A percentile compares a stretch with the other conserved stretches of the same genome.
phyloP scores from a whole-genome alignment of 768 basidiomycete species.

The Tricholoma sp. region DNA sequence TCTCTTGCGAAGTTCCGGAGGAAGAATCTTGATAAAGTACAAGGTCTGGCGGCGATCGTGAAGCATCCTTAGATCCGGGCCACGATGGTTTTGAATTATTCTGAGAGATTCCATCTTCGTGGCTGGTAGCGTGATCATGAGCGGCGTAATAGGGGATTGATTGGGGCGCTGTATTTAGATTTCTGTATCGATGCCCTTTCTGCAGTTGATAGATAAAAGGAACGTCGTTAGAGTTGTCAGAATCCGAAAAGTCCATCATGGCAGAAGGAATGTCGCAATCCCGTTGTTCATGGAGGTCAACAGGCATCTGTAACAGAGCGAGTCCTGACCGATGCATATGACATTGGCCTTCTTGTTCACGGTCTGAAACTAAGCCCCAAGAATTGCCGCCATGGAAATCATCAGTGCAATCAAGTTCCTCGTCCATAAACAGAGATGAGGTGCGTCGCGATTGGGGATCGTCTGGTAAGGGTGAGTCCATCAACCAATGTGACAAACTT shows the following conservation, averaged over 20 bases:
- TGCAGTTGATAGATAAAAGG: background rate
- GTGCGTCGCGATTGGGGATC: conserved; percentile 6
- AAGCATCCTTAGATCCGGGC: conserved; percentile 7
- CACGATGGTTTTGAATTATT: background rate
- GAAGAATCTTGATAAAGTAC: conserved; percentile 2
- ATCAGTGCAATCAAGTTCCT: conserved; percentile 5
- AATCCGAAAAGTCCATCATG: conserved; percentile 11
- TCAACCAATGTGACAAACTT: background rate
- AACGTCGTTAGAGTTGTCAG: conserved; percentile 1
- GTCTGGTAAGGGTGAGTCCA: conserved; percentile 1
- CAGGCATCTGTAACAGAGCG: background rate
- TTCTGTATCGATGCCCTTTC: background rate
- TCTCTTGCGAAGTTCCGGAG: conserved; percentile 2
- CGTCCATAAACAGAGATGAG: conserved; percentile 2
- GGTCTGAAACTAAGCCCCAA: conserved; percentile 4
- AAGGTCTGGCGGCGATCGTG: conserved; percentile 5
- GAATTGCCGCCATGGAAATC: conserved; percentile 4
- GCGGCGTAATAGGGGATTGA: background rate
- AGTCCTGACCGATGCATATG: background rate
- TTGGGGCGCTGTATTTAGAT: background rate
- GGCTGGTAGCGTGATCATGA: conserved; percentile 10
- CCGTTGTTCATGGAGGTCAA: background rate
- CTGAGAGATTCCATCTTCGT: conserved; percentile 1
- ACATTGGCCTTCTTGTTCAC: background rate
- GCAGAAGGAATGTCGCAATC: conserved; percentile 1